Base-by-base conservation (phyloP, 495 filamentous ascomycete genomes). In the Acidiella bohemica region DNA sequence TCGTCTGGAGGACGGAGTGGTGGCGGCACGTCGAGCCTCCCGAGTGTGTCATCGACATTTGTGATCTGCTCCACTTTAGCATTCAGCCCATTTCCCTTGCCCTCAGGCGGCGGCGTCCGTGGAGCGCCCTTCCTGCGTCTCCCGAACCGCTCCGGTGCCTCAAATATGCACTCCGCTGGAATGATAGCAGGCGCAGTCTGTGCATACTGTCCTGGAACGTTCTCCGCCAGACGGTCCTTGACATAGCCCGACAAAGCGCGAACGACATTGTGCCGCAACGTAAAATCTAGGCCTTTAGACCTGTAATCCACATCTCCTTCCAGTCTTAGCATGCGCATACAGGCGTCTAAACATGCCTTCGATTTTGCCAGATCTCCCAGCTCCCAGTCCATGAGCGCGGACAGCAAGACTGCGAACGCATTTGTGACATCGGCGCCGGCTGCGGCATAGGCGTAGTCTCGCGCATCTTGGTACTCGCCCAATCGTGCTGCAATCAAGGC, bases 141-240 rank as follows among this genome's bases (percentile, higher is more conserved):
- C 2, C 22, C 22, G 3, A 22, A 19, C 25, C 34, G 3, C 18
- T 28, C 17, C 1, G 47, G 47, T n/a, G 47, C 42, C 28, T 50
- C 42, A 22, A 50, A 50, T 16, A 50, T 46, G 26, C 23, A 41
- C 13, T 50, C 42, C 10, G 47, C 47, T 2, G 47, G 36, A 23
- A 50, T 6, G 10, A 18, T 18, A 8, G 32, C 17, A 13, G 32
- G 12, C 12, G 27, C 13, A 6, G 36, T 13, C 20, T 7, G 23
- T 16, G 20, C 22, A 37, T 25, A 2, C 22, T 22, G 14, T 14
- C 19, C 36, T n/a, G 18, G 8, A 11, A 8, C 13, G 21, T 25
- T 17, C 19, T 13, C 11, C 9, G 16, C 6, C 21, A 16, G 7
- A n/a, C 31, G 27, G 12, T 24, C 20, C 19, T 25, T 23, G 2